Evolutionary conservation across 345 rosid genomes (phyloP), one percentile per base, ranked within the genome.

Genomic region (Heritiera littoralis): DNA sequence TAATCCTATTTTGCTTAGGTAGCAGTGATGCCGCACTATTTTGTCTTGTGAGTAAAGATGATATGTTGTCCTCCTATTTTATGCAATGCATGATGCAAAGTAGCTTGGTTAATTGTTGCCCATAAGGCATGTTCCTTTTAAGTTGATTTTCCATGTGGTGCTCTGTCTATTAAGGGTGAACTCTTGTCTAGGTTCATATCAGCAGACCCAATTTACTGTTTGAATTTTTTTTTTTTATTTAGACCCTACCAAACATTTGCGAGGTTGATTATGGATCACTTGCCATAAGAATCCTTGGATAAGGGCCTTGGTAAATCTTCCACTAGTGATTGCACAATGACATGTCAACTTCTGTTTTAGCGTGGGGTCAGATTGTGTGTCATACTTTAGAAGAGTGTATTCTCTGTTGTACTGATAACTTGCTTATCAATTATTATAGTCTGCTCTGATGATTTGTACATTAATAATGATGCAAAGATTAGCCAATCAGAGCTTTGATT

Each of bases 351-450:
- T 70, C 74, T 48, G 58, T 70, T 48, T 20, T 70, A 70, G 28
- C 72, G 6, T 45, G 55, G 28, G 52, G 32, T 68, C 72, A 45
- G 54, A 45, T n/a, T 52, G 55, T 45, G 35, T 68, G 30, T 20
- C 72, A 45, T 45, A 68, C 28, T 43, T 20, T 11, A n/a, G 38
- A n/a, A 68, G 38, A 68, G 18, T 68, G 38, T 15, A 43, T 66
- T 66, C 51, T 18, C 59, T 45, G 30, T 54, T 69, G 51, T 46
- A 20, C 35, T 7, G 5, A 14, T 2, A 2, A 46, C 73, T 46
- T 69, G 55, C 38, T 46, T 46, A 67, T 68, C 72, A 68, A n/a
- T 68, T 43, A n/a, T 20, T 68, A 6, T 46, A 20, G 55, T 68
- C 38, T 48, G 56, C 40, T 69, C 56, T 48, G 18, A 6, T 48